A percentile compares a stretch with the other conserved stretches of the same genome.
Evolutionary conservation across 768 basidiomycete species (phyloP).

Genomic region (Gautieria morchelliformis): DNA sequence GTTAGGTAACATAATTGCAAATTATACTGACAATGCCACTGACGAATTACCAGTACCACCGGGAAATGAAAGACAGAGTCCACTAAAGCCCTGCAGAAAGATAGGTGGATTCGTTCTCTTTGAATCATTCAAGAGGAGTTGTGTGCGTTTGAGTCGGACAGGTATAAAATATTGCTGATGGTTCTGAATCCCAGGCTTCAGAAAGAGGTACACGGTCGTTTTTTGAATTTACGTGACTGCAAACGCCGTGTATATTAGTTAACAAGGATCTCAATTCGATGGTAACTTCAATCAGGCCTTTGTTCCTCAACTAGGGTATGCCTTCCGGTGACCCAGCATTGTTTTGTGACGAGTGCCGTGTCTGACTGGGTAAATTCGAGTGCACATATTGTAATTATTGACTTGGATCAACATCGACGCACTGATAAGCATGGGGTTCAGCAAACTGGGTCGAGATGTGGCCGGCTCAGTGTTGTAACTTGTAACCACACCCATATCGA

Average conservation of each 20-base stretch:
- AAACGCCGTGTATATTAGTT: constrained; percentile 24
- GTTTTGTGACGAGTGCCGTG: too few species aligned
- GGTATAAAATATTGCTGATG: too few species aligned
- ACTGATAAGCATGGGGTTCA: too few species aligned
- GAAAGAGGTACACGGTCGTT: constrained; percentile 23
- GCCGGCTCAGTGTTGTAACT: too few species aligned
- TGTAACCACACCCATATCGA: too few species aligned
- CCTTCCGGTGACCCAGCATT: too few species aligned
- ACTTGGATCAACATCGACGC: too few species aligned
- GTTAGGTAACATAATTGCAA: not conserved
- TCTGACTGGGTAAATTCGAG: too few species aligned
- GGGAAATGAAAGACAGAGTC: constrained; percentile 31
- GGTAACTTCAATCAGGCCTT: constrained; percentile 29
- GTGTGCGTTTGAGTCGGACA: not conserved
- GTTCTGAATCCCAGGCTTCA: constrained; percentile 9
- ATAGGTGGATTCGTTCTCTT: constrained; percentile 22
- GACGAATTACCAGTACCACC: constrained; percentile 19
- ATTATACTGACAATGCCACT: not conserved
- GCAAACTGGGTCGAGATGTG: too few species aligned
- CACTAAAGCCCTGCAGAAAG: constrained; percentile 22
- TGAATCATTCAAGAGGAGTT: constrained; percentile 31
- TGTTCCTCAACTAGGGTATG: constrained; percentile 38
- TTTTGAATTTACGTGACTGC: constrained; percentile 26
- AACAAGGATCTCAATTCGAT: constrained; percentile 35
- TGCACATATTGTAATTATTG: too few species aligned